These are phyloP conservation scores for Laburnicola sp. DNA, from an alignment of 2,329 filamentous ascomycete genomes.

Conservation along the genomic window DNA sequence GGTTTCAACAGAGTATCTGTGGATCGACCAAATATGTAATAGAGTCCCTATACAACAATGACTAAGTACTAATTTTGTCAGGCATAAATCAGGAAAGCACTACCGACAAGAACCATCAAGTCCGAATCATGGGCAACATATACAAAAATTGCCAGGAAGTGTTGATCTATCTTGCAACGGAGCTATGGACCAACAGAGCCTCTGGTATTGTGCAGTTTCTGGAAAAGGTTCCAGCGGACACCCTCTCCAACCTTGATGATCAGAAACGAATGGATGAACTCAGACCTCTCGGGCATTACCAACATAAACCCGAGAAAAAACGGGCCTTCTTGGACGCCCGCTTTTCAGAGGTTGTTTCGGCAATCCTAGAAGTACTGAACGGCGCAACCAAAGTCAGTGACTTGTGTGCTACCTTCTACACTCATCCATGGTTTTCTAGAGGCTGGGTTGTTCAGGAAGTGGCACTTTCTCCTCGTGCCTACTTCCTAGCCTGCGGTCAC, in stretches of 20 bases:
- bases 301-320: background rate
- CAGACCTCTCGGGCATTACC: too few relatives aligned
- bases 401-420: background rate
- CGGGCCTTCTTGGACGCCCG: background rate
- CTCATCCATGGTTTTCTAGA: constrained; percentile 1
- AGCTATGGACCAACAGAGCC: background rate
- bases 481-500: background rate
- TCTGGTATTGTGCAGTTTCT: background rate
- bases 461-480: background rate
- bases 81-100: constrained; percentile 23
- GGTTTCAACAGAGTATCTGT: constrained; percentile 15
- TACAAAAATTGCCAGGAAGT: constrained; percentile 24
- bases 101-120: constrained; percentile 24
- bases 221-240: background rate
- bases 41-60: too few relatives aligned
- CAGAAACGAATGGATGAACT: background rate
- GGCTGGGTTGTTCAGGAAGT: constrained; percentile 4
- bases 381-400: background rate
- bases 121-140: constrained; percentile 27
- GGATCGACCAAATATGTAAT: constrained; percentile 17
- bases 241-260: background rate
- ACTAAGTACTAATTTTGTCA: background rate
- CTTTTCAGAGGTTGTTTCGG: too few relatives aligned
- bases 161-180: constrained; percentile 22
- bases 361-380: background rate